phyloP scores from a whole-genome alignment of 805 yeast species.

The Wickerhamiella slavikovae region DNA sequence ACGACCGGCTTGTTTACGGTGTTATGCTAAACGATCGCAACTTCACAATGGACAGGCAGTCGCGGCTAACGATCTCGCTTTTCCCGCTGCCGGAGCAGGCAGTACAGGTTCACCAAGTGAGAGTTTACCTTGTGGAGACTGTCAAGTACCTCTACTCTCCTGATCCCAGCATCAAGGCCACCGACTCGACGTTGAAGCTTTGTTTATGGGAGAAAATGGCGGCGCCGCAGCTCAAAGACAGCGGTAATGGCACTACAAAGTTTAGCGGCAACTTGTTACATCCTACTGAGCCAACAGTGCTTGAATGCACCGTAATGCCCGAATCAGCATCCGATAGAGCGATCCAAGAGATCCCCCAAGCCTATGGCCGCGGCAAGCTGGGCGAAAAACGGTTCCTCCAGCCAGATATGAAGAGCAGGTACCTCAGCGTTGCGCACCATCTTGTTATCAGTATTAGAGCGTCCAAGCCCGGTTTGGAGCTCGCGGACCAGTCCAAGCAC shows the following conservation, averaged over 20 bases:
- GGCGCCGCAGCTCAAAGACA: not conserved
- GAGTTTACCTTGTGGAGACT: constrained; percentile 10
- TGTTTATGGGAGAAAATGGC: constrained; percentile 10
- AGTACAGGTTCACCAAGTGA: constrained; percentile 42
- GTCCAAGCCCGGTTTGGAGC: no score
- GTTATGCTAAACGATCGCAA: constrained; percentile 61
- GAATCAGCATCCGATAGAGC: constrained; percentile 7
- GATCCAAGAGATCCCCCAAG: constrained; percentile 7
- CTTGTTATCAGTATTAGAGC: constrained; percentile 11
- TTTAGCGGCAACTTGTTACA: constrained; percentile 7
- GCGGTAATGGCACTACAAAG: constrained; percentile 1
- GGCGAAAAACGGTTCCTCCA: constrained; percentile 12
- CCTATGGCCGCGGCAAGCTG: constrained; percentile 10
- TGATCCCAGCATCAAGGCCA: constrained; percentile 10
- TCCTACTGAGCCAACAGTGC: constrained; percentile 8
- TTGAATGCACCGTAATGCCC: constrained; percentile 6
- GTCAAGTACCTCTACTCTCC: constrained; percentile 13
- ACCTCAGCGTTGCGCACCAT: constrained; percentile 10
- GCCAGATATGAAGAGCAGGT: constrained; percentile 13
- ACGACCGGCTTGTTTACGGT: constrained; percentile 57
- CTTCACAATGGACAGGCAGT: constrained; percentile 50
- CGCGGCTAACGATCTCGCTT: constrained; percentile 52
- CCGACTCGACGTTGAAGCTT: constrained; percentile 10
- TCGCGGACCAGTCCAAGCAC: constrained; percentile 4
- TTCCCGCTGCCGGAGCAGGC: constrained; percentile 45